These are phyloP conservation scores for Chlorophyllum brunneum DNA, from an alignment of 768 basidiomycete genomes.

Conservation along the genomic window DNA sequence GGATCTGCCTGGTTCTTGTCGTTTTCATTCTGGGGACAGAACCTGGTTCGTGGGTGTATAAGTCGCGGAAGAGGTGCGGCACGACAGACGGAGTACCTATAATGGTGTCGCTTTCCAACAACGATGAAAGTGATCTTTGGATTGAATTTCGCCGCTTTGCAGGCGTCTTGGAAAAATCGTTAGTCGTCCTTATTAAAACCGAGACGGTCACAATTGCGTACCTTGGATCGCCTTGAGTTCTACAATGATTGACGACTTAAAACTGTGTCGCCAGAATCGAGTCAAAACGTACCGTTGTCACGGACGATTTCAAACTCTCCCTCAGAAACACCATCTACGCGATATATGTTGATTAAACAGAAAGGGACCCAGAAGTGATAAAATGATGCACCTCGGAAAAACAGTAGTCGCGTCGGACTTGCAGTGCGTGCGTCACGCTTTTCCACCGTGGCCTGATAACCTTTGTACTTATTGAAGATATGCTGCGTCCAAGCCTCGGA, in stretches of 20 bases:
- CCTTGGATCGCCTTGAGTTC: slow-evolving; percentile 60
- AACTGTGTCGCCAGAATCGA: slow-evolving; percentile 17
- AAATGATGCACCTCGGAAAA: slow-evolving; percentile 57
- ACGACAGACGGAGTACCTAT: slow-evolving; percentile 29
- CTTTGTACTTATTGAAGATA: slow-evolving; percentile 52
- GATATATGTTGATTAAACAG: slow-evolving; percentile 13
- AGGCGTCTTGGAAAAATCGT: slow-evolving; percentile 47
- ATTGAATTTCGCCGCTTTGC: slow-evolving; percentile 44
- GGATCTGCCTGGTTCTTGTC: slow-evolving; percentile 41
- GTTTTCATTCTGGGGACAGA: slow-evolving; percentile 23
- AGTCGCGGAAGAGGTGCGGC: not conserved
- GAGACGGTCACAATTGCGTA: slow-evolving; percentile 20
- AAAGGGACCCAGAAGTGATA: not conserved
- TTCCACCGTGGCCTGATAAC: slow-evolving; percentile 53
- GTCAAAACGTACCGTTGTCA: slow-evolving; percentile 12
- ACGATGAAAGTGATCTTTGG: slow-evolving; percentile 76
- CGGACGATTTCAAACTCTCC: slow-evolving; percentile 52
- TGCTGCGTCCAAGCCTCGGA: slow-evolving; percentile 34
- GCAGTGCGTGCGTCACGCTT: slow-evolving; percentile 36
- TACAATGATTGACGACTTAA: slow-evolving; percentile 17
- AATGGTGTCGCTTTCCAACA: slow-evolving; percentile 75
- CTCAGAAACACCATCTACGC: slow-evolving; percentile 53
- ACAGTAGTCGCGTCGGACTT: slow-evolving; percentile 68
- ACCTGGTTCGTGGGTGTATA: slow-evolving; percentile 19
- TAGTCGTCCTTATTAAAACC: not conserved